Base-by-base conservation (phyloP, 768 basidiomycete species). In the Tulasnella sp. region DNA sequence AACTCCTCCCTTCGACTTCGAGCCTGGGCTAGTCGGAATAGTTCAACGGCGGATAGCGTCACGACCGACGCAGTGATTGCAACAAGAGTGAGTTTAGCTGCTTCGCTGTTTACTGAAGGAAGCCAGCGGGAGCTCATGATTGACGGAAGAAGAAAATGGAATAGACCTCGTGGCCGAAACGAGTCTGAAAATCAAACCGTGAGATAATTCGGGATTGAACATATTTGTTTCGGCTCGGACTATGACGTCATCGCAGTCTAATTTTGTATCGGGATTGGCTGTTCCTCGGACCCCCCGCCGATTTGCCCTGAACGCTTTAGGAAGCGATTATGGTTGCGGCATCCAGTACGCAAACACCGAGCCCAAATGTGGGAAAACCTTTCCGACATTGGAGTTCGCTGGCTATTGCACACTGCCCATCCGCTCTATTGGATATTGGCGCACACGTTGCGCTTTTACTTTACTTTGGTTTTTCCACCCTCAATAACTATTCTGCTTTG, bases 21-120 rank as follows among this genome's bases (percentile, higher is more conserved):
- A 19, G 67, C 25, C 8, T 67, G 34, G 37, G 69, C 39, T 6
- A 29, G 69, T 36, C 75, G 75, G 69, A 71, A 76, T 19, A 68
- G 25, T 76, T 76, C 75, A 68, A 68, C 39, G 25, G 52, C 75
- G 9, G 67, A 38, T 17, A 69, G 67, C 8, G 75, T 76, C 6
- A 37, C 67, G 29, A 76, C 40, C 25, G 75, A 76, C 25, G 75
- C 75, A 15, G 64, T 39, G 31, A 76, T 7, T 31, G 75, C 75
- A 7, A 71, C 69, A 45, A 68, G 39, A 14, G 40, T 52, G 64
- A 76, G 67, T 68, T 45, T 68, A 22, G 31, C 40, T 22, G 75
- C 36, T n/a, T 76, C 75, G 29, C 19, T 37, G 36, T 64, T 37
- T 17, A 37, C 31, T 58, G 29, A 9, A 31, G 73, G 37, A 2